Evolutionary conservation across 169 alveolate genomes (phyloP).

Genomic region (Eimeria sp.): DNA sequence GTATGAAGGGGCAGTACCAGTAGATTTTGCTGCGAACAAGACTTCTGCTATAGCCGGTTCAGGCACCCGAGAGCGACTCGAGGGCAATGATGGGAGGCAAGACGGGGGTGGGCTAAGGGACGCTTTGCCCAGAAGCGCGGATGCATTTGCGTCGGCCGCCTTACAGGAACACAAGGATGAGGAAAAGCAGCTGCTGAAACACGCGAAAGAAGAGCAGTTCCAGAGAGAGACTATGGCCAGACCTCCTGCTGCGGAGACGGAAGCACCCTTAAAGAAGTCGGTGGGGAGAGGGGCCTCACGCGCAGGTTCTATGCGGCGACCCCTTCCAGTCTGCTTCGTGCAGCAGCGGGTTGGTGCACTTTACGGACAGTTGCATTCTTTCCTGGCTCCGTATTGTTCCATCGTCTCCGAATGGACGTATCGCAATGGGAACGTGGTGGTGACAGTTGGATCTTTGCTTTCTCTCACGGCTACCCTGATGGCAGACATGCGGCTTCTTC

Average conservation of each 20-base stretch:
- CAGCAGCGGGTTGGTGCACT: slow-evolving; percentile 12
- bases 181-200: background rate
- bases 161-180: background rate
- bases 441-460: slow-evolving; percentile 76
- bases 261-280: background rate
- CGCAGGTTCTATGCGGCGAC: background rate
- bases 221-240: background rate
- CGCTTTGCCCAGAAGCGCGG: background rate
- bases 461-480: slow-evolving; percentile 80
- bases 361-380: background rate
- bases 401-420: slow-evolving; percentile 61
- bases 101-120: background rate
- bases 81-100: background rate
- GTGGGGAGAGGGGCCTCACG: slow-evolving; percentile 57
- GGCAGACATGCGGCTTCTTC: slow-evolving; percentile 82
- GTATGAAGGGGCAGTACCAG: background rate
- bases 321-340: slow-evolving; percentile 36
- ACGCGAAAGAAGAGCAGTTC: background rate
- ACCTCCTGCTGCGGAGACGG: slow-evolving; percentile 12
- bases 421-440: slow-evolving; percentile 74
- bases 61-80: background rate
- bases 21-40: background rate
- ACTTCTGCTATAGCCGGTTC: slow-evolving; percentile 1
- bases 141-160: background rate
- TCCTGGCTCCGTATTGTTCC: slow-evolving; percentile 43